Evolutionary conservation across 202 grass and related monocot genomes (phyloP), one percentile per base, ranked within the genome.

Genomic region (Zizania palustris): DNA sequence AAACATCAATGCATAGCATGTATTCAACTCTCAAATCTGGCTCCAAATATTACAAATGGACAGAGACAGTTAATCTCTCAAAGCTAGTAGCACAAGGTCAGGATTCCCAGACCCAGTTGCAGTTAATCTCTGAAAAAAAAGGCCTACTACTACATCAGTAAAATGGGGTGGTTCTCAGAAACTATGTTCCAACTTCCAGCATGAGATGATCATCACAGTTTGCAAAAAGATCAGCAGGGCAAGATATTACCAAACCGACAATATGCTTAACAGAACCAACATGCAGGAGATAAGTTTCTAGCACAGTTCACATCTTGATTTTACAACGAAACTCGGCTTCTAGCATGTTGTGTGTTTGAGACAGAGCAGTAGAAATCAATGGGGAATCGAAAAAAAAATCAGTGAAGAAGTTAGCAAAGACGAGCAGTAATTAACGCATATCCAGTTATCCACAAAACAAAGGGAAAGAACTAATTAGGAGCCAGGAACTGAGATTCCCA

Each of bases 361-460:
- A 6, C 10, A 28, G 42, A 33, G 34, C 15, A 19, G 49, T 35
- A 11, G 19, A 56, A 49, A 21, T 34, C 40, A 34, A 10, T 0
- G 4, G 11, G 51, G 16, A 78, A 67, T 3, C 19, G 4, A 12
- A 61, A 6, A 12, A 61, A 21, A 18, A 51, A 7, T 28, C 8
- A 15, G 9, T 49, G 65, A 69, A 83, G 1, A 66, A 61, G 8
- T 15, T 18, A 40, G 13, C 9, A 0, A 14, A 14, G 0, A 1
- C n/a, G 42, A 75, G 10, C 20, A 61, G 19, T 19, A 20, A 48
- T 5, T 15, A 59, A 37, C 34, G 6, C 49, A 49, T 37, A 12
- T 67, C n/a, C n/a, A n/a, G n/a, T n/a, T n/a, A n/a, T n/a, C 63
- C 38, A 58, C 45, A 46, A 34, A 33, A 77, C 7, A 53, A 42